phyloP scores from a whole-genome alignment of 352 stramenopile species.

The Phytophthora tentaculata region DNA sequence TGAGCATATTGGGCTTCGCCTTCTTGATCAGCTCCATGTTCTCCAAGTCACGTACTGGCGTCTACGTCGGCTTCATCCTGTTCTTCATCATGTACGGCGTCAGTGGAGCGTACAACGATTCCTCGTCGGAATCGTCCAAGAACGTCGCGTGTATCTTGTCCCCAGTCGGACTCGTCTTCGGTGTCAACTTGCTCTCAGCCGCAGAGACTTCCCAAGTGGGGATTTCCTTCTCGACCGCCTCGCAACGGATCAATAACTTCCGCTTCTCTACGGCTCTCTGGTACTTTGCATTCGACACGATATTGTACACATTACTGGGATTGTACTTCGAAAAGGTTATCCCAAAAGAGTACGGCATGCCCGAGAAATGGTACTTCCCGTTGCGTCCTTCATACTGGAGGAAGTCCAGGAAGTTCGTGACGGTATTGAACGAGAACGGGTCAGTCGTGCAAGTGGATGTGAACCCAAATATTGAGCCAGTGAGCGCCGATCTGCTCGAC shows the following conservation, averaged over 20 bases:
- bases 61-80: slow-evolving; percentile 44
- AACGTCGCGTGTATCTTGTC: slow-evolving; percentile 56
- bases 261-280: slow-evolving; percentile 45
- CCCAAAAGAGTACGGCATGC: slow-evolving; percentile 69
- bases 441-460: slow-evolving; percentile 41
- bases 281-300: slow-evolving; percentile 81
- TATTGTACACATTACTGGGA: slow-evolving; percentile 86
- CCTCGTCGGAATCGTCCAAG: slow-evolving; percentile 39
- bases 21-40: slow-evolving; percentile 48
- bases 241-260: slow-evolving; percentile 39
- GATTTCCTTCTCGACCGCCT: slow-evolving; percentile 49
- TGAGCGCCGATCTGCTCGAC: slow-evolving; percentile 45
- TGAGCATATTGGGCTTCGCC: slow-evolving; percentile 40
- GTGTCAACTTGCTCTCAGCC: slow-evolving; percentile 58
- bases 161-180: slow-evolving; percentile 39
- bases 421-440: slow-evolving; percentile 33
- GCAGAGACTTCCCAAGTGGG: slow-evolving; percentile 56
- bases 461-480: slow-evolving; percentile 54
- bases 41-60: slow-evolving; percentile 37
- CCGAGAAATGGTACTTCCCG: slow-evolving; percentile 89
- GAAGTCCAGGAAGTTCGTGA: slow-evolving; percentile 55
- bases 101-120: slow-evolving; percentile 54
- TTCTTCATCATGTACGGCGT: slow-evolving; percentile 45
- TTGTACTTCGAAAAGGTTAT: slow-evolving; percentile 91
- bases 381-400: slow-evolving; percentile 79